phyloP scores from a whole-genome alignment of 192 early-diverging fungal genomes.

The Entomortierella lignicola region DNA sequence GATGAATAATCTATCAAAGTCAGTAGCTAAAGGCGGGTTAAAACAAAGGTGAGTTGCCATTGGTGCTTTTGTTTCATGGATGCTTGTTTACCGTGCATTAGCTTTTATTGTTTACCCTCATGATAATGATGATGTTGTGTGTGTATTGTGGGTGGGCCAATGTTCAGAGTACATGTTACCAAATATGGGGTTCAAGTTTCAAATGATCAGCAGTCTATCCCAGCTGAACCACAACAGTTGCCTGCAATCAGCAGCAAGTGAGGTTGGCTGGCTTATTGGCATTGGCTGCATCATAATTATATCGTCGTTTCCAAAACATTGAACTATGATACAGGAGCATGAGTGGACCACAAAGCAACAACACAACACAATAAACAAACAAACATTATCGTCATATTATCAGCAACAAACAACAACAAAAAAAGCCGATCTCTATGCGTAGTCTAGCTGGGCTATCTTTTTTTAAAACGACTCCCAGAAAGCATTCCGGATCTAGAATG shows the following conservation, averaged over 20 bases:
- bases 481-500: conserved; percentile 13
- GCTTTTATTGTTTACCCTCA: conserved; percentile 7
- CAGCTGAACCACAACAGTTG: conserved; percentile 9
- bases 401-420: no score
- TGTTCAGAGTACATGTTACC: no score
- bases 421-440: background rate
- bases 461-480: background rate
- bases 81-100: no score
- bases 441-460: no score
- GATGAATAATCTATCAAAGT: conserved; percentile 21
- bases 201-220: conserved; percentile 2
- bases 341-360: conserved; percentile 4
- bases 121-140: no score
- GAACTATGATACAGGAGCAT: background rate
- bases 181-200: background rate
- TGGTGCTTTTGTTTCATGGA: conserved; percentile 10
- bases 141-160: no score
- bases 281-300: background rate
- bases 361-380: background rate
- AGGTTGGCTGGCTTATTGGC: no score
- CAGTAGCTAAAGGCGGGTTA: conserved; percentile 16
- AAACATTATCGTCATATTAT: background rate
- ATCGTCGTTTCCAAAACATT: background rate
- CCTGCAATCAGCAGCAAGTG: no score
- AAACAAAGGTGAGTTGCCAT: conserved; percentile 35